Percentiles rank a stretch among this genome's conserved stretches.
Evolutionary conservation across 2,329 filamentous ascomycete genomes (phyloP).

Genomic region (Penicillium sp.): DNA sequence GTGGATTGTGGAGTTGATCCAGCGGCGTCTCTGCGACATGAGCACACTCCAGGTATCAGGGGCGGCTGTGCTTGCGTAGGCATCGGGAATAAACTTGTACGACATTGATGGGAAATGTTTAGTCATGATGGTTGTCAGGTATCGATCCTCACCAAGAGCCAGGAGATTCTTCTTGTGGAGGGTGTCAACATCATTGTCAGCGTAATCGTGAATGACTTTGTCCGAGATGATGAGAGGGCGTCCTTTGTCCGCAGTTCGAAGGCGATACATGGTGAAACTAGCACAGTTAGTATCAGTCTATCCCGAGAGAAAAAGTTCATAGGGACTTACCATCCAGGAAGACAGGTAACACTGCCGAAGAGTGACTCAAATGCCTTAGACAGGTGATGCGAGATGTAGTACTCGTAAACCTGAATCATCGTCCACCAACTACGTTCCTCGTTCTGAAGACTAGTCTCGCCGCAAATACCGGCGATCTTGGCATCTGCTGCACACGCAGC

Average conservation of each 20-base stretch:
- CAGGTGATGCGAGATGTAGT: constrained; percentile 97
- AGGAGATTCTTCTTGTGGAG: constrained; percentile 93
- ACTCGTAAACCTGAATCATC: constrained; percentile 99
- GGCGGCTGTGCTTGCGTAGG: constrained; percentile 88
- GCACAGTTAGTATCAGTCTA: constrained; percentile 37
- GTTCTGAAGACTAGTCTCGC: constrained; percentile 93
- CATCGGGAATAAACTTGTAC: constrained; percentile 93
- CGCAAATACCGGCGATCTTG: constrained; percentile 96
- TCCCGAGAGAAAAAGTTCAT: not conserved
- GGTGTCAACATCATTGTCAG: constrained; percentile 85
- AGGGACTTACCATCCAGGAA: constrained; percentile 87
- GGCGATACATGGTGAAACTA: constrained; percentile 98
- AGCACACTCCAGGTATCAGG: constrained; percentile 92
- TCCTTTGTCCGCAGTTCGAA: constrained; percentile 89
- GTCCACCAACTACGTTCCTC: constrained; percentile 97
- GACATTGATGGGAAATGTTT: constrained; percentile 95
- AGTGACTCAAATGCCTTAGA: constrained; percentile 96
- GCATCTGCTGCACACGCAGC: constrained; percentile 89
- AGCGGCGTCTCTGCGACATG: constrained; percentile 94
- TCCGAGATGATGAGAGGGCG: constrained; percentile 93
- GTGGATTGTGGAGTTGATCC: constrained; percentile 99
- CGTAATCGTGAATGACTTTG: constrained; percentile 81
- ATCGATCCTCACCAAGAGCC: constrained; percentile 94
- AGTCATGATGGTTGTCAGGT: constrained; percentile 94
- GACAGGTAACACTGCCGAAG: constrained; percentile 96